Evolutionary conservation across 129 eudicot species (phyloP).

Genomic region (Flaveria brownii): DNA sequence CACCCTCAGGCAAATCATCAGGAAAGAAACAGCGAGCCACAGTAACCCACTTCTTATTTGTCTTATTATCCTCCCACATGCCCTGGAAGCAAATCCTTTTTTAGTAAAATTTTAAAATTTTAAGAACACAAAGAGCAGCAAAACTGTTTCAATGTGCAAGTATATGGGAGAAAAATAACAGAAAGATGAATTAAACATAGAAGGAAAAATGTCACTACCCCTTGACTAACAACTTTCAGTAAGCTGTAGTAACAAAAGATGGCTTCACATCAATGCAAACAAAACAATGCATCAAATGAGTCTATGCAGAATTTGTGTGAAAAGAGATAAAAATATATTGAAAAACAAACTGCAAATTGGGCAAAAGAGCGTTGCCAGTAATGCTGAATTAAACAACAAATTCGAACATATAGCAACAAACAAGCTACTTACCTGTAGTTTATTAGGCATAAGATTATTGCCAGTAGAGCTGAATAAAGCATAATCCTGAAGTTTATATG

Average conservation of each 20-base stretch:
- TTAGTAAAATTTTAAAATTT: neutral
- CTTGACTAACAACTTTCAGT: neutral
- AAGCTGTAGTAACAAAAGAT: neutral
- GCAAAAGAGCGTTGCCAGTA: neutral
- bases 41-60: conserved; percentile 60
- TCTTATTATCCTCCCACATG: conserved; percentile 89
- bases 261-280: neutral
- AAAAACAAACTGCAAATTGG: neutral
- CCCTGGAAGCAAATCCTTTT: conserved; percentile 48
- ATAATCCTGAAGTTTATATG: conserved; percentile 68
- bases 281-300: neutral
- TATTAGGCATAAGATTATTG: conserved; percentile 62
- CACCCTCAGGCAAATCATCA: conserved; percentile 80
- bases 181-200: neutral
- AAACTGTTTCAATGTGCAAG: neutral
- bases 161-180: neutral
- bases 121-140: neutral
- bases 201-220: neutral
- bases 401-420: neutral
- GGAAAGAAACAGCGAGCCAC: conserved; percentile 79
- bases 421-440: conserved; percentile 65
- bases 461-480: conserved; percentile 54
- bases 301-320: neutral
- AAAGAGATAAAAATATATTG: neutral
- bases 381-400: neutral